A percentile compares a stretch with the other conserved stretches of the same genome.
These are phyloP conservation scores for Hippophae tibetana DNA, from an alignment of 306 rosid species.

Conservation along the genomic window DNA sequence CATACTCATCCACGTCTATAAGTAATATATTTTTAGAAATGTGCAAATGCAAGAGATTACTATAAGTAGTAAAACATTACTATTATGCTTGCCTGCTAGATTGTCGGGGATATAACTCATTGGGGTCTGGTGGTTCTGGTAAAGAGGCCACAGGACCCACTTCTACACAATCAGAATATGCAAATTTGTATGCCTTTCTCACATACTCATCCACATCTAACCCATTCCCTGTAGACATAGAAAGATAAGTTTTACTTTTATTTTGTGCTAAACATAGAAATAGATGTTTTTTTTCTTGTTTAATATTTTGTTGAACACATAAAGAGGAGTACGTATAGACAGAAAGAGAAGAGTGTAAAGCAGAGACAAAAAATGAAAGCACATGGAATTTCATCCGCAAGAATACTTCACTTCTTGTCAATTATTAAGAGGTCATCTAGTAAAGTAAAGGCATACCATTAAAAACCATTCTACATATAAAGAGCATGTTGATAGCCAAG, in stretches of 20 bases:
- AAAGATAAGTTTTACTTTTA: not conserved
- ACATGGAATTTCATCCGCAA: conserved; percentile 9
- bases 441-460: conserved; percentile 53
- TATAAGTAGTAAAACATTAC: conserved; percentile 2
- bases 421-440: conserved; percentile 11
- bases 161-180: conserved; percentile 93
- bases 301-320: no score
- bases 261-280: no score
- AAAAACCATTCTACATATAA: conserved; percentile 95
- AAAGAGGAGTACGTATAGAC: not conserved
- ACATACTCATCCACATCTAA: conserved; percentile 97
- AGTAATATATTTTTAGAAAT: no score
- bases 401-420: conserved; percentile 11
- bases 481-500: conserved; percentile 98
- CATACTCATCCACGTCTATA: no score
- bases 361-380: conserved; percentile 9
- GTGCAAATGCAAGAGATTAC: not conserved
- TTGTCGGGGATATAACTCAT: conserved; percentile 94
- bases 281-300: no score
- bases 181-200: conserved; percentile 92
- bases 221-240: conserved; percentile 69
- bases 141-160: conserved; percentile 91
- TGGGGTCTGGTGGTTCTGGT: conserved; percentile 98
- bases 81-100: conserved; percentile 58
- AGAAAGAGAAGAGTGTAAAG: conserved; percentile 1